phyloP scores from a whole-genome alignment of 2,329 filamentous ascomycete species.

The Beauveria bassiana region DNA sequence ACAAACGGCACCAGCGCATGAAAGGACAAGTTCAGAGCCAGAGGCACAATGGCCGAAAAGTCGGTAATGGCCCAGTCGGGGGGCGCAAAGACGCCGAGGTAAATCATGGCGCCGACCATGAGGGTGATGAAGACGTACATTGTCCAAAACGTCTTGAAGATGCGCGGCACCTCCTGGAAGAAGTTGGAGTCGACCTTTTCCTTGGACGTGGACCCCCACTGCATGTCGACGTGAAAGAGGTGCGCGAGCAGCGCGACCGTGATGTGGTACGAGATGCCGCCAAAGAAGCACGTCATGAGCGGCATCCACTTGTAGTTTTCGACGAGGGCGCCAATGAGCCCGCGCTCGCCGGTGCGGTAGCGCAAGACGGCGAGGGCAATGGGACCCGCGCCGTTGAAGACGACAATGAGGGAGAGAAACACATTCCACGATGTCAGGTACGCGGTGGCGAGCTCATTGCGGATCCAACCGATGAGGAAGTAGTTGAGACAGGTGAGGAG shows the following conservation, averaged over 20 bases:
- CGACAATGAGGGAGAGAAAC: constrained; percentile 53
- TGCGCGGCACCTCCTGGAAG: constrained; percentile 46
- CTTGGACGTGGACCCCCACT: constrained; percentile 51
- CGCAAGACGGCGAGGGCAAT: constrained; percentile 53
- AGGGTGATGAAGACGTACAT: constrained; percentile 38
- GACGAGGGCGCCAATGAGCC: constrained; percentile 32
- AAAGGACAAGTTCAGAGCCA: constrained; percentile 41
- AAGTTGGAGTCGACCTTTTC: constrained; percentile 50
- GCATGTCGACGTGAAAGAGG: constrained; percentile 35
- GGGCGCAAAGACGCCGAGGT: constrained; percentile 37
- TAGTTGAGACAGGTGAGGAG: constrained; percentile 63
- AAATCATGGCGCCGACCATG: constrained; percentile 41
- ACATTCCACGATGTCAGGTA: constrained; percentile 61
- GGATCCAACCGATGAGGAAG: constrained; percentile 63
- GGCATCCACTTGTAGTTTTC: constrained; percentile 55
- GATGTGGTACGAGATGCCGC: constrained; percentile 36
- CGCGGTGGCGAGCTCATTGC: constrained; percentile 57
- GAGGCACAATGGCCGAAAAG: constrained; percentile 54
- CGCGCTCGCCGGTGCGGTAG: constrained; percentile 50
- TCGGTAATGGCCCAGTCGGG: constrained; percentile 50
- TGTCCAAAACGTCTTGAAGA: constrained; percentile 48
- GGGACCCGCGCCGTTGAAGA: constrained; percentile 58
- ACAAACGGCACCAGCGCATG: constrained; percentile 53
- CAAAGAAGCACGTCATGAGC: constrained; percentile 40
- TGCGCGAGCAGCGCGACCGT: constrained; percentile 34